Percentiles rank a stretch among this genome's conserved stretches.
Conservation (phyloP, 805 yeast species). For the Cyberlindnera samutprakarnensis region DNA sequence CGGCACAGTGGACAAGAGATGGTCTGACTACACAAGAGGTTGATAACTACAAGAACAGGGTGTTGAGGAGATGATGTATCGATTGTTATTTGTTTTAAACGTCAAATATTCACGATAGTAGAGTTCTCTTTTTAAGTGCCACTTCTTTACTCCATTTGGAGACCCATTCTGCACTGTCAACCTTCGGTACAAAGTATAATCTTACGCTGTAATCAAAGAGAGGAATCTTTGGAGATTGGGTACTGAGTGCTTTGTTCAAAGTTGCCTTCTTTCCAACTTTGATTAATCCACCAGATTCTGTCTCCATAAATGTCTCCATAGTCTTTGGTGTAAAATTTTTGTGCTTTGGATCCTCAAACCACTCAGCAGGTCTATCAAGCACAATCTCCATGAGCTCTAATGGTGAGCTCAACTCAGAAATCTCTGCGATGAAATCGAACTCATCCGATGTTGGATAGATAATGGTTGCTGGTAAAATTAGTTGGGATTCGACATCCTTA, state of each 20-base stretch:
- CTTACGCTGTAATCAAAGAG: conserved; percentile 68
- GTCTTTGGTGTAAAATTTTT: conserved; percentile 48
- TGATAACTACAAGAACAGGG: conserved; percentile 34
- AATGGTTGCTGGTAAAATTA: conserved; percentile 74
- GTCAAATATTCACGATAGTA: conserved; percentile 1
- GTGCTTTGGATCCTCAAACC: conserved; percentile 57
- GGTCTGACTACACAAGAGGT: conserved; percentile 38
- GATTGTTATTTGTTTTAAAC: too few relatives aligned
- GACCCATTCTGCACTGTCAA: conserved; percentile 58
- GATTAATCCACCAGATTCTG: conserved; percentile 74
- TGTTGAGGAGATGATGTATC: conserved; percentile 5
- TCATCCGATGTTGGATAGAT: conserved; percentile 80
- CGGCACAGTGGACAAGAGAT: conserved; percentile 38
- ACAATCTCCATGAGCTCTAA: conserved; percentile 53
- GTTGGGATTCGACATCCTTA: conserved; percentile 63
- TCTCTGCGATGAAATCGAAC: conserved; percentile 71
- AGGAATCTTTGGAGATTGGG: conserved; percentile 60
- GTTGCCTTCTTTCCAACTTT: conserved; percentile 76
- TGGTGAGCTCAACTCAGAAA: conserved; percentile 67
- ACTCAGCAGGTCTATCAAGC: conserved; percentile 57
- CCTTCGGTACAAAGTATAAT: conserved; percentile 73
- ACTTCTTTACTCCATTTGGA: conserved; percentile 53
- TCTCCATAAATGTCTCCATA: conserved; percentile 75
- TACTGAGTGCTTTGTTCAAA: conserved; percentile 55
- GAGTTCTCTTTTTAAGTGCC: conserved; percentile 43